Base-by-base conservation (phyloP, 768 basidiomycete genomes). In the Psilocybe sp. region DNA sequence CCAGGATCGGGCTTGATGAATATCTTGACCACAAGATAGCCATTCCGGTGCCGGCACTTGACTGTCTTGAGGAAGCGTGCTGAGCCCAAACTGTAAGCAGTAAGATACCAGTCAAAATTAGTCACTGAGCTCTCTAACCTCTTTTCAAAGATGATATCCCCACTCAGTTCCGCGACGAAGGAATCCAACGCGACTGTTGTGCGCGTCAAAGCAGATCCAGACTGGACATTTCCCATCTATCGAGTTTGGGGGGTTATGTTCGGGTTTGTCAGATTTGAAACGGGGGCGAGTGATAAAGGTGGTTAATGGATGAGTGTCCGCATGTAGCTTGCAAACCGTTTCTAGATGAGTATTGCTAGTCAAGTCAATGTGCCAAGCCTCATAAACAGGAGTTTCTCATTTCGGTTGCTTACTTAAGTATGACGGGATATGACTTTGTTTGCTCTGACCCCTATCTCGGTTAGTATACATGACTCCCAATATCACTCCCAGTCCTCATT, bases 1-100 rank as follows among this genome's bases (percentile, higher is more conserved):
- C 85, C 81, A 19, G 92, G 90, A 69, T 98, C 93, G 0, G 93
- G 87, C 65, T 99, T 98, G 62, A 95, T 83, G 72, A 95, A 97
- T 50, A 98, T 85, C 78, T 98, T 98, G 61, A 96, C 81, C 45
- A 97, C 85, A 32, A 98, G 72, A 36, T 82, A 85, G 0, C 93
- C 92, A 60, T 89, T 85, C 41, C 79, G 73, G 70, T 97, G 92
- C 36, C 87, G 78, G 62, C 88, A 95, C 61, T 89, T 86, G 58
- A 96, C 93, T 0, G 94, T 87, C 78, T 92, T 93, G 57, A 75
- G 59, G 51, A 74, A 75, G 85, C 89, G 79, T 5, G 88, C 80
- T 1, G 83, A 78, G 13, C 86, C 86, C 48, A 89, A 69, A 60
- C 88, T 89, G 42, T 6, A 19, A 15, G 33, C 36, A 12, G 20